A percentile compares a stretch with the other conserved stretches of the same genome.
phyloP scores from a whole-genome alignment of 768 basidiomycete genomes.

The Grammothele lineata region DNA sequence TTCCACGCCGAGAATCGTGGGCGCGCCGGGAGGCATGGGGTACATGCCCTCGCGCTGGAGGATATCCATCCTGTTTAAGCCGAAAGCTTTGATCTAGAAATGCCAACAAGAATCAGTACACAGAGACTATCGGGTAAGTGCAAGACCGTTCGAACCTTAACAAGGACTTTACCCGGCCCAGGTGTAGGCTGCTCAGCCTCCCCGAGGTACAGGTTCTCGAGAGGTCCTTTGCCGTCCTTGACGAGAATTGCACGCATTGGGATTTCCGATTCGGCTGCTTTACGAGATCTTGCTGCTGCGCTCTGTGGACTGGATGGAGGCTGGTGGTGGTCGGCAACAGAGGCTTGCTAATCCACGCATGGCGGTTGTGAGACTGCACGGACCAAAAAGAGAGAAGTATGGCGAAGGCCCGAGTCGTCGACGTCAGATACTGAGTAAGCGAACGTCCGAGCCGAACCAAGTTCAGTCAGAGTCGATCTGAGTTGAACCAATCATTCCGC shows the following conservation, averaged over 20 bases:
- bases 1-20: conserved; percentile 80
- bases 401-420: too few species aligned
- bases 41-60: conserved; percentile 69
- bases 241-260: conserved; percentile 77
- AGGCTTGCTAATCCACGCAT: too few species aligned
- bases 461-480: too few species aligned
- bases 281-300: too few species aligned
- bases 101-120: neutral
- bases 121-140: neutral
- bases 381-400: too few species aligned
- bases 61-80: conserved; percentile 88
- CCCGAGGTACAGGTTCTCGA: conserved; percentile 76
- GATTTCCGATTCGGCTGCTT: too few species aligned
- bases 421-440: too few species aligned
- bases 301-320: too few species aligned
- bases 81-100: conserved; percentile 72
- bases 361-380: too few species aligned
- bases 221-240: conserved; percentile 69
- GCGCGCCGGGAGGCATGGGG: conserved; percentile 71
- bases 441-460: too few species aligned
- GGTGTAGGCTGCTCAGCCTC: conserved; percentile 61
- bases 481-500: neutral
- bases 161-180: conserved; percentile 59
- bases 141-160: conserved; percentile 50
- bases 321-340: too few species aligned